Percentiles rank a stretch among this genome's conserved stretches.
phyloP scores from a whole-genome alignment of 495 filamentous ascomycete genomes.

The Articulospora tetracladia region DNA sequence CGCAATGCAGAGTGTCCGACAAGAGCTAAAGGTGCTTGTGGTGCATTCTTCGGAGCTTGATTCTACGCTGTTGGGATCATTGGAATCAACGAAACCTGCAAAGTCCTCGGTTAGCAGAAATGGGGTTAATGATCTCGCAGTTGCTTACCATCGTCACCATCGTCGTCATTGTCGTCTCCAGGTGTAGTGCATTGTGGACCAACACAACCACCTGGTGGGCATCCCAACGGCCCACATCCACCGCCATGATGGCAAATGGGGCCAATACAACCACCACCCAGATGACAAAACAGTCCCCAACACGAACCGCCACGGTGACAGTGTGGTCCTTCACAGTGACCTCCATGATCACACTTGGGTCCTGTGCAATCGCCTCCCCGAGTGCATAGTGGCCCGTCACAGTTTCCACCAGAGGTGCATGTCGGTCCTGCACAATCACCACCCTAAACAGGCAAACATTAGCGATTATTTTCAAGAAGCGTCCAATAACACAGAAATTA shows the following conservation, averaged over 20 bases:
- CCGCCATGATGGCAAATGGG: not conserved
- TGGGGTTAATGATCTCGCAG: not conserved
- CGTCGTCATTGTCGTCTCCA: not conserved
- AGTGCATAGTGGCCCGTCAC: not conserved
- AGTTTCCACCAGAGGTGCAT: not conserved
- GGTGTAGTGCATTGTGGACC: not conserved
- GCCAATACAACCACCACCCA: not conserved
- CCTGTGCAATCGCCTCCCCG: not conserved
- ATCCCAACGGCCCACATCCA: not conserved
- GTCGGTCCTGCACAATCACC: conserved; percentile 1
- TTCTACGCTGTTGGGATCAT: not conserved
- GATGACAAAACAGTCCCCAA: conserved; percentile 2
- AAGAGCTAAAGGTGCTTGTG: conserved; percentile 1
- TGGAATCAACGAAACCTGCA: not conserved
- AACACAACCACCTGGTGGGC: not conserved
- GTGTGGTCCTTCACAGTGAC: not conserved
- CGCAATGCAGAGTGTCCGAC: not conserved
- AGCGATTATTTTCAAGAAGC: not conserved
- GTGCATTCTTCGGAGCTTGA: not conserved
- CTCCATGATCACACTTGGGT: conserved; percentile 1
- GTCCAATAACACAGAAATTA: too few relatives aligned
- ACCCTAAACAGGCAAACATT: not conserved
- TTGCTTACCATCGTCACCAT: not conserved
- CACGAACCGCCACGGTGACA: not conserved
- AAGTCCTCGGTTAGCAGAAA: not conserved